Evolutionary conservation across 1,139 yeast genomes (phyloP).

Genomic region (Diutina sp.): DNA sequence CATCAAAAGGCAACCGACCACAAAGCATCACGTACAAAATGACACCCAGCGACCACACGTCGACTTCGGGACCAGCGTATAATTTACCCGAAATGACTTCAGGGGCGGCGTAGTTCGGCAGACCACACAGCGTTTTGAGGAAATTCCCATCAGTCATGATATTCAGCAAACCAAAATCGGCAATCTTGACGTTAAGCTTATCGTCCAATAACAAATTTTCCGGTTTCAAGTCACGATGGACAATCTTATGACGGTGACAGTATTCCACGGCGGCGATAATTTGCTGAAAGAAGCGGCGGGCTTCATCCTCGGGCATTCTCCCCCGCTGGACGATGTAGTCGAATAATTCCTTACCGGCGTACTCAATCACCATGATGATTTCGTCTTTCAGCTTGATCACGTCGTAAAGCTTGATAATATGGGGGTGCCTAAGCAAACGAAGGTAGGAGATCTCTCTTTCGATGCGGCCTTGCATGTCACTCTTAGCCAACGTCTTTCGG

Average conservation of each 20-base stretch:
- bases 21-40: slow-evolving; percentile 93
- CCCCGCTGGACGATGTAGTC: slow-evolving; percentile 95
- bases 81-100: slow-evolving; percentile 94
- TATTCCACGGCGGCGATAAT: slow-evolving; percentile 96
- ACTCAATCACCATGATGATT: slow-evolving; percentile 95
- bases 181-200: slow-evolving; percentile 85
- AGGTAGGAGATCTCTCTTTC: slow-evolving; percentile 91
- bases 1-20: slow-evolving; percentile 95
- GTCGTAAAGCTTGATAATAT: slow-evolving; percentile 89
- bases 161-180: slow-evolving; percentile 91
- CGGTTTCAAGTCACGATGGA: slow-evolving; percentile 92
- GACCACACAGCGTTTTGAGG: slow-evolving; percentile 90
- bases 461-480: slow-evolving; percentile 95
- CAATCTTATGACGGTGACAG: slow-evolving; percentile 96
- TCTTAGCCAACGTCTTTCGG: slow-evolving; percentile 83
- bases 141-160: slow-evolving; percentile 98
- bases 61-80: slow-evolving; percentile 98
- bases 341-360: slow-evolving; percentile 90
- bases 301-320: slow-evolving; percentile 89
- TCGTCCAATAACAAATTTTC: slow-evolving; percentile 88
- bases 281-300: slow-evolving; percentile 91
- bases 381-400: slow-evolving; percentile 94
- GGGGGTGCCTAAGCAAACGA: slow-evolving; percentile 86
- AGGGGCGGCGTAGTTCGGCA: slow-evolving; percentile 97
- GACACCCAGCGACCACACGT: slow-evolving; percentile 98